Percentiles rank a stretch among this genome's conserved stretches.
phyloP scores from a whole-genome alignment of 2,329 filamentous ascomycete species.

The Aspergillus ibericus region DNA sequence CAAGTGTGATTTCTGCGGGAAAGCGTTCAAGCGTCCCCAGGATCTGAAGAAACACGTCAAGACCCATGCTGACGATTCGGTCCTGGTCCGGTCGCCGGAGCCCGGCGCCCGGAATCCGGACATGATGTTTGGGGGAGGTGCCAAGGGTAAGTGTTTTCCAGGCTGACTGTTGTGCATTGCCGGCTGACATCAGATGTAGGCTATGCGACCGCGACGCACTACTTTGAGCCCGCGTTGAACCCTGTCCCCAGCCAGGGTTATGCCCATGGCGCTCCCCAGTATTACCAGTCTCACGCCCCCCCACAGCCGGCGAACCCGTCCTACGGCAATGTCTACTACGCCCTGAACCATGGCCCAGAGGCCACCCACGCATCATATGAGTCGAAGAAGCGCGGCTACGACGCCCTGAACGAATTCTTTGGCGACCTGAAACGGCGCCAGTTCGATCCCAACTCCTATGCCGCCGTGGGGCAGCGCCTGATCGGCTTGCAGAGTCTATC shows the following conservation, averaged over 20 bases:
- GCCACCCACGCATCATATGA: conserved; percentile 64
- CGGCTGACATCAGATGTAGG: conserved; percentile 17
- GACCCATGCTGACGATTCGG: conserved; percentile 95
- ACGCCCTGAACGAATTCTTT: conserved; percentile 91
- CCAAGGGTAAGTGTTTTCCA: conserved; percentile 34
- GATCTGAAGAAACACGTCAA: conserved; percentile 99
- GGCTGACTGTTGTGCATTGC: neutral
- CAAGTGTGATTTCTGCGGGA: conserved; percentile 98
- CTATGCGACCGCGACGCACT: conserved; percentile 51
- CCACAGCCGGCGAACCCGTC: conserved; percentile 57
- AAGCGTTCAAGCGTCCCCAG: conserved; percentile 98
- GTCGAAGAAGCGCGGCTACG: conserved; percentile 78
- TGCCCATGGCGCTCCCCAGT: conserved; percentile 48
- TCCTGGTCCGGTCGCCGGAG: conserved; percentile 65
- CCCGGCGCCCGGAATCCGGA: conserved; percentile 51
- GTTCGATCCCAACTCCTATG: conserved; percentile 85
- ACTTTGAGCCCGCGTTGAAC: conserved; percentile 54
- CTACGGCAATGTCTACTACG: conserved; percentile 76
- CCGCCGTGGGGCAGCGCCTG: conserved; percentile 85
- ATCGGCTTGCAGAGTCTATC: conserved; percentile 73
- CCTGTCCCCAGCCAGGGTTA: conserved; percentile 47
- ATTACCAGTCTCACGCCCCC: conserved; percentile 56
- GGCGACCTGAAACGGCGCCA: conserved; percentile 87
- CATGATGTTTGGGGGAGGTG: conserved; percentile 39
- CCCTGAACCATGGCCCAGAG: conserved; percentile 66